Evolutionary conservation across 768 basidiomycete species (phyloP), one percentile per base, ranked within the genome.

Genomic region (Boletellus emodensis): DNA sequence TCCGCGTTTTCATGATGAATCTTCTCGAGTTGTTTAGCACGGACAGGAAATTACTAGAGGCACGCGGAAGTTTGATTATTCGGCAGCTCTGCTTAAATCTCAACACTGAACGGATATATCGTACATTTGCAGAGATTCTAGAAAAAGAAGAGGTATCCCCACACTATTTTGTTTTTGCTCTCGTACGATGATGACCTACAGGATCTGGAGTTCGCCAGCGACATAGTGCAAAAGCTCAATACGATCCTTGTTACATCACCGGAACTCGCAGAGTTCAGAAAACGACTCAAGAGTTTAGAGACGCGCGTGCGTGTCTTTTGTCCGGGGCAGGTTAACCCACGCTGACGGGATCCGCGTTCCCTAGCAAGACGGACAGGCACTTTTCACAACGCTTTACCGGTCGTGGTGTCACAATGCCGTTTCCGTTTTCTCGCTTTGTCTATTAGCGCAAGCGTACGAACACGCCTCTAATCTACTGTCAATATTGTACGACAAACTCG

Each of bases 371-470:
- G 94, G 95, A 3, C 96, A 98, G 71, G 90, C 90, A 14, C 68
- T 99, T 18, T 99, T 98, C 66, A 90, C 89, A 11, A 90, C 88
- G 0, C 73, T 99, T 3, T 99, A 99, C 61, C 80, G 92, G 17
- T 98, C 94, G 17, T 99, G 96, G 96, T 98, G 94, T 65, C 96
- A 99, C 60, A 97, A 97, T 62, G 90, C 95, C 1, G 94, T 98
- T 38, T 87, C 96, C 0, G 93, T 93, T 1, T 96, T 99, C 64
- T 93, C 96, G 1, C 77, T 99, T 6, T 99, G 96, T 67, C 77
- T 99, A 26, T 77, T 99, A 22, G 96, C 96, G 6, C 96, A 99
- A 66, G 95, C 96, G 3, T 99, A 99, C 59, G 96, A 99, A 66
- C 96, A 99, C 68, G 96, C 95, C 1, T 95, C 93, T 18, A 97